Base-by-base conservation (phyloP, 768 basidiomycete genomes). In the Serendipita sp. region DNA sequence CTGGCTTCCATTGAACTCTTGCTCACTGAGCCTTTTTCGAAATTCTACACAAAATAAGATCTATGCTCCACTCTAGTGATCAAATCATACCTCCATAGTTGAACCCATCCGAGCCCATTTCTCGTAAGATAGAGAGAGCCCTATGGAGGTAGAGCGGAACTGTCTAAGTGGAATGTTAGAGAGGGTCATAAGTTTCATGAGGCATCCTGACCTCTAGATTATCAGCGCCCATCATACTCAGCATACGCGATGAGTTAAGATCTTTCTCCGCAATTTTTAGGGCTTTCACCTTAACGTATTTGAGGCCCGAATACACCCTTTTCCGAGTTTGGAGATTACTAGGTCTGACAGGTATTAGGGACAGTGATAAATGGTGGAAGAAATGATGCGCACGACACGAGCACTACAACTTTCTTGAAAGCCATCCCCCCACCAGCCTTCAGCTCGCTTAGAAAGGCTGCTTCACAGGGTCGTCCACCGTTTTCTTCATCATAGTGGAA, bases 151-250 rank as follows among this genome's bases (percentile, higher is more conserved):
- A 23, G 23, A 23, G 23, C 23, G 60, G 46, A 67, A 33, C 4
- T 60, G 62, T 63, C 63, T 53, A 23, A 23, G 23, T 23, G 23
- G 23, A 23, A 23, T 23, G 23, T 13, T 18, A 31, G 18, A 2
- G 29, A 44, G 44, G 4, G 31, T 15, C 23, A 23, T 23, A 23
- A 23, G 23, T 23, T 23, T 23, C 23, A 23, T 23, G 23, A 23
- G 23, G 23, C 37, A 63, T 5, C 5, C 15, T 3, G 3, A 52
- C 18, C 27, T 69, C 3, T 62, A 18, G 43, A 66, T 69, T 64
- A 16, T 69, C 81, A 0, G 87, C 75, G 0, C 85, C 82, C 87
- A 88, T 88, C 82, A 88, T 83, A 0, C 84, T 84, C 36, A 87
- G 67, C 64, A 88, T 83, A 0, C 86, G 83, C 16, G 82, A 73